Evolutionary conservation across 202 grass and related monocot genomes (phyloP).

Genomic region (Carex arenaria): DNA sequence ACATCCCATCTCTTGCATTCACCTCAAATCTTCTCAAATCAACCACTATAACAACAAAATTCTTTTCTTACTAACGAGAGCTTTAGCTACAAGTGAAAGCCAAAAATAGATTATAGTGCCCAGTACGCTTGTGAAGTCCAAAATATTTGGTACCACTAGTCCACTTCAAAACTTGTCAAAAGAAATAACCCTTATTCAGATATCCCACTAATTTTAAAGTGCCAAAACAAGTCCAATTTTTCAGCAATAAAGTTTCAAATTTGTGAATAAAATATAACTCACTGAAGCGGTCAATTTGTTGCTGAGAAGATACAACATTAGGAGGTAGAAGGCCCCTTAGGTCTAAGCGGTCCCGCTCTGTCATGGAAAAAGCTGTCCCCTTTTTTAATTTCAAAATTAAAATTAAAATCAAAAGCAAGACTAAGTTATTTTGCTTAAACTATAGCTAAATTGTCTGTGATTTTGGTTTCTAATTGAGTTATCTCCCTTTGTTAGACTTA

Average conservation of each 20-base stretch:
- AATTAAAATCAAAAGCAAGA: neutral
- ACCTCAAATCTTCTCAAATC: slow-evolving; percentile 70
- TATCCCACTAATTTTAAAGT: neutral
- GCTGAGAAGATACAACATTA: slow-evolving; percentile 67
- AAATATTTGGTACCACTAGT: neutral
- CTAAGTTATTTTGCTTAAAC: neutral
- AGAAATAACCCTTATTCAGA: neutral
- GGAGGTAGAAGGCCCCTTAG: slow-evolving; percentile 94
- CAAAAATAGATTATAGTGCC: neutral
- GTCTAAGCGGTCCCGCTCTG: slow-evolving; percentile 88
- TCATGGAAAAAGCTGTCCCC: slow-evolving; percentile 90
- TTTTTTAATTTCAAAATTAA: slow-evolving; percentile 24
- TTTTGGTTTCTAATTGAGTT: neutral
- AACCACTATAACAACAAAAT: slow-evolving; percentile 52
- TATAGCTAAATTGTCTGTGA: neutral
- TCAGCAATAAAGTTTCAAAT: neutral
- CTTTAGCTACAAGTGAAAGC: slow-evolving; percentile 15
- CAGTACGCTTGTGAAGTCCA: neutral
- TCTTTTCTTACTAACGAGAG: neutral
- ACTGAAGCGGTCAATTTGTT: slow-evolving; percentile 98
- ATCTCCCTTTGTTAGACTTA: neutral
- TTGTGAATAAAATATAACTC: slow-evolving; percentile 20
- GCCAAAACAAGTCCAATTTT: neutral
- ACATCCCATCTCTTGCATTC: slow-evolving; percentile 68
- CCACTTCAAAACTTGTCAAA: neutral